Base-by-base conservation (phyloP, 1,284 basidiomycete genomes). In the Puccinia sorghi region DNA sequence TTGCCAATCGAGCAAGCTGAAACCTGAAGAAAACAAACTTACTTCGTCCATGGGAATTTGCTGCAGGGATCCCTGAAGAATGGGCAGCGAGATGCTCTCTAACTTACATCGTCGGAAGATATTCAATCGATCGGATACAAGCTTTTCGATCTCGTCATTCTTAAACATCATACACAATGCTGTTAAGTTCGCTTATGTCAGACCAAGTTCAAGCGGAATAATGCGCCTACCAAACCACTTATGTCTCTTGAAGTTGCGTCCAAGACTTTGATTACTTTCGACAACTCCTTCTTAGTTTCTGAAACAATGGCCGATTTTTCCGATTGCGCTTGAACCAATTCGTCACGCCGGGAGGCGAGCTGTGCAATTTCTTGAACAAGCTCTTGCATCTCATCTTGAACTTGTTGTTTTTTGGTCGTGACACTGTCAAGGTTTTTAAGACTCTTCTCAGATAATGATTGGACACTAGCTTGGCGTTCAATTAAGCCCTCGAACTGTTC, bases 1-100 rank as follows among this genome's bases (percentile, higher is more conserved):
- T n/a, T n/a, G n/a, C n/a, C n/a, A 3, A 80, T 61, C 32, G 22
- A 15, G 15, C 22, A 50, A 69, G 22, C 15, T 37, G n/a, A 15
- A 43, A 57, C 11, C 20, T 67, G 6, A 52, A n/a, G 11, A 50
- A 46, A 25, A 41, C 27, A 54, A 1, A 56, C 81, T 56, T 80
- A 92, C 93, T 88, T 97, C 94, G 83, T 98, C 94, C 88, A 99
- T 92, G 0, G 95, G 93, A 0, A 99, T 93, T 81, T 92, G 89
- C 83, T 89, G 90, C 74, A 99, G 86, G 81, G 89, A 89, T 7
- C 96, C 97, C 80, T 88, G 84, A 15, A 88, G 81, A 11, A 99
- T 86, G 0, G 95, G 95, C 27, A 99, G 85, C 64, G 89, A 88
- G 82, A 99, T 92, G 83, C 97, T 94, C 82, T 99, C 97, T 52